Base-by-base conservation (phyloP, 192 early-diverging fungal genomes). In the Coemansia asiatica region DNA sequence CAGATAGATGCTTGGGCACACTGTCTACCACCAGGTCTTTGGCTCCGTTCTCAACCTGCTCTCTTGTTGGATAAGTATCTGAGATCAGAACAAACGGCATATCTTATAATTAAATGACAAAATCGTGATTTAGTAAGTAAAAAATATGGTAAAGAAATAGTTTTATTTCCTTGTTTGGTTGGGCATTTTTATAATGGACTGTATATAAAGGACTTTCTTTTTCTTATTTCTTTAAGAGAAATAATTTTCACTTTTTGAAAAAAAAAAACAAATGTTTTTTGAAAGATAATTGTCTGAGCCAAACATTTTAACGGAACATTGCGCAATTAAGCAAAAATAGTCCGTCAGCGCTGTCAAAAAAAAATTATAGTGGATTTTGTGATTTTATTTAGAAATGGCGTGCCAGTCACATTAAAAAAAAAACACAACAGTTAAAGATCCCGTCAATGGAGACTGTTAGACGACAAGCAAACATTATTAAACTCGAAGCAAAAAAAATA, bases 51-150 rank as follows among this genome's bases (percentile, higher is more conserved):
- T 13, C 9, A 4, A 61, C n/a, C 60, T 61, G 46, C 13, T 61
- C 60, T 28, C 60, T 47, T 27, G 61, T 35, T 19, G 61, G 61
- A 29, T 63, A 63, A 1, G 49, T 53, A 22, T 28, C 61, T 2
- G 61, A 63, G 33, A 63, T 53, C 4, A 63, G 31, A 22, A 63
- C 61, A 36, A 21, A 36, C 2, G 61, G 27, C 61, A 63, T 63
- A 46, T 3, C 19, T 33, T 15, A 21, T 7, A 23, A 15, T 13
- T 44, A n/a, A 44, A 36, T 57, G 19, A 5, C 9, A 19, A 27
- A 55, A 55, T 55, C 6, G 18, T 6, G 6, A 56, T 18, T 31
- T 9, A 31, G 9, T 22, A 27, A 56, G 27, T 33, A 60, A 19
- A 56, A 8, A 53, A 44, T 16, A 16, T 3, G 1, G 10, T 21